These are phyloP conservation scores for Trametes cinnabarina DNA, from an alignment of 768 basidiomycete genomes.

Conservation along the genomic window DNA sequence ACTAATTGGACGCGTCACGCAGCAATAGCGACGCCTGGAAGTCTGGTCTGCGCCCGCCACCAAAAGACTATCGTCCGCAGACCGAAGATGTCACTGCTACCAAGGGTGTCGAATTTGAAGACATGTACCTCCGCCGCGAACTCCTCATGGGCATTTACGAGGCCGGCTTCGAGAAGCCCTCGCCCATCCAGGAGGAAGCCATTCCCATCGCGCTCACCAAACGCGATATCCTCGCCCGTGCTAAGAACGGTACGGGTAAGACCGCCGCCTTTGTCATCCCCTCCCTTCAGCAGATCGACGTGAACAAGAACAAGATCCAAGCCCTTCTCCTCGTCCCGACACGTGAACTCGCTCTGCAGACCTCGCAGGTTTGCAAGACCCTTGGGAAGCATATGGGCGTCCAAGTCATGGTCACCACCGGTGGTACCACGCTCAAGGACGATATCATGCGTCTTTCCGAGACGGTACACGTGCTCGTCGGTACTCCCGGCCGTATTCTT, in stretches of 20 bases:
- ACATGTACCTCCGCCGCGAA: constrained; percentile 88
- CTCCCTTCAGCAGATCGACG: constrained; percentile 88
- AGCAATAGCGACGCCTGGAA: constrained; percentile 55
- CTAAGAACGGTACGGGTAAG: constrained; percentile 97
- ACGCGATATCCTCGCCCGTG: constrained; percentile 92
- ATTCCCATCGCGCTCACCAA: constrained; percentile 93
- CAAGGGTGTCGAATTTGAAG: constrained; percentile 94
- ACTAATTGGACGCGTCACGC: not conserved
- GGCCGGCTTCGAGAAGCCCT: constrained; percentile 95
- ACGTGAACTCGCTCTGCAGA: constrained; percentile 97
- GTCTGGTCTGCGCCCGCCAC: constrained; percentile 73
- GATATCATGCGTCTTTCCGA: constrained; percentile 92
- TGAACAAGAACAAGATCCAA: constrained; percentile 84
- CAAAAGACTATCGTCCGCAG: constrained; percentile 91
- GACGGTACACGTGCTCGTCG: constrained; percentile 92
- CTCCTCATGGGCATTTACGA: constrained; percentile 99
- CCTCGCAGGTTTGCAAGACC: constrained; percentile 97
- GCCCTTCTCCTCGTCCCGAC: constrained; percentile 96
- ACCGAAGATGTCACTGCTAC: constrained; percentile 96
- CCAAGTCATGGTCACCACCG: constrained; percentile 99
- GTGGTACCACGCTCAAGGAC: constrained; percentile 96
- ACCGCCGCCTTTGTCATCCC: constrained; percentile 99
- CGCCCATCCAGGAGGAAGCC: constrained; percentile 98
- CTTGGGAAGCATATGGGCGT: constrained; percentile 94
- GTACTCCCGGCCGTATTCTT: constrained; percentile 93